Evolutionary conservation across 148 eudicot species (phyloP), one percentile per base, ranked within the genome.

Genomic region (Dysphania ambrosioides): DNA sequence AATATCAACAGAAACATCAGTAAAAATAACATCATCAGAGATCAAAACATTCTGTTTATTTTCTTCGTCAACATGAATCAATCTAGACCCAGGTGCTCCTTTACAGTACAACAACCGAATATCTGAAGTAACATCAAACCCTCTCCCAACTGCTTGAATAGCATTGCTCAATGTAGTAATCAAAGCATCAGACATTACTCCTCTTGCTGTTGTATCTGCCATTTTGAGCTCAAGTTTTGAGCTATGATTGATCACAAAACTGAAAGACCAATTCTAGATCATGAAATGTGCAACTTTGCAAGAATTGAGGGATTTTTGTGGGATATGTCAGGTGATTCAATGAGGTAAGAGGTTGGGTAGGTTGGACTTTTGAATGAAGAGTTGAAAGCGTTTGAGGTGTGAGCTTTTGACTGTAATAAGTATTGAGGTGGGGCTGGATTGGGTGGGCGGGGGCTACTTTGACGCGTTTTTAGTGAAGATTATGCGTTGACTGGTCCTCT

Each of bases 111-210:
- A 71, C 72, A 95, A 85, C 78, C 98, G 80, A 68, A 95, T 87
- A 88, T 95, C 98, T 61, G 97, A 95, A 0, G 97, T 95, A 19
- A 95, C 96, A 83, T 95, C 98, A 84, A 95, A 95, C 0, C 98
- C 98, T 78, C 97, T 82, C n/a, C 98, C 98, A 64, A 95, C 77
- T 3, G 93, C 97, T 82, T 90, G 91, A 61, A 92, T 87, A 68
- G 97, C 87, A 83, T 92, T 95, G 47, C 78, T 56, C 31, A 95
- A 72, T 31, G 98, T 92, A 11, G 96, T 82, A 35, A 75, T 23
- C 27, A 95, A 73, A 53, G 97, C 97, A 77, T 84, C 89, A 7
- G 81, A 77, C 15, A 42, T 65, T 57, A 75, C 62, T n/a, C 76
- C 36, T 60, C 42, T 68, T 57, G 77, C 58, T 26, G 81, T 42